Evolutionary conservation across 225 moss, liverwort and hornwort species (phyloP).

Genomic region (Pseudoscleropodium purum): DNA sequence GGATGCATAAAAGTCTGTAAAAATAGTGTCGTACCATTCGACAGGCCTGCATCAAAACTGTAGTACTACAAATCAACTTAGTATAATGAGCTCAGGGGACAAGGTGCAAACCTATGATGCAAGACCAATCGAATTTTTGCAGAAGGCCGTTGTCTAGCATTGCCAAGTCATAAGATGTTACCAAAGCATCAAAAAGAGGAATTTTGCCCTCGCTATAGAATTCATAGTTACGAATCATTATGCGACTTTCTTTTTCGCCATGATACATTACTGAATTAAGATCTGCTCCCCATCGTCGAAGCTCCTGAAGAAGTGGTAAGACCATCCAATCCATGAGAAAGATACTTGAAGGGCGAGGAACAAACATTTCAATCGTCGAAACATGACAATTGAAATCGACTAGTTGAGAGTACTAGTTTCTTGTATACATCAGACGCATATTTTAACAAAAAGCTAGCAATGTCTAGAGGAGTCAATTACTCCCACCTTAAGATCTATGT

Average conservation of each 20-base stretch:
- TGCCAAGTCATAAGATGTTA: conserved; percentile 77
- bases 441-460: background rate
- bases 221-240: conserved; percentile 55
- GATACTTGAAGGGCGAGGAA: background rate
- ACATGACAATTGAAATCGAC: background rate
- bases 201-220: conserved; percentile 31
- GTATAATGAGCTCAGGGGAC: background rate
- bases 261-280: conserved; percentile 69
- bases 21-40: background rate
- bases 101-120: conserved; percentile 49
- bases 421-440: background rate
- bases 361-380: background rate
- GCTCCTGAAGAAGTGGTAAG: conserved; percentile 45
- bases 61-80: background rate
- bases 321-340: conserved; percentile 1
- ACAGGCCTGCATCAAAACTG: background rate
- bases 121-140: conserved; percentile 69
- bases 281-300: conserved; percentile 51
- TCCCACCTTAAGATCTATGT: background rate
- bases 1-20: background rate
- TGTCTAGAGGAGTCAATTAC: background rate
- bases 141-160: conserved; percentile 50
- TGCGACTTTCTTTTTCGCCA: conserved; percentile 71
- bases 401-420: background rate
- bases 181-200: conserved; percentile 71